Base-by-base conservation (phyloP, 495 filamentous ascomycete genomes). In the Diplogelasinospora grovesii region DNA sequence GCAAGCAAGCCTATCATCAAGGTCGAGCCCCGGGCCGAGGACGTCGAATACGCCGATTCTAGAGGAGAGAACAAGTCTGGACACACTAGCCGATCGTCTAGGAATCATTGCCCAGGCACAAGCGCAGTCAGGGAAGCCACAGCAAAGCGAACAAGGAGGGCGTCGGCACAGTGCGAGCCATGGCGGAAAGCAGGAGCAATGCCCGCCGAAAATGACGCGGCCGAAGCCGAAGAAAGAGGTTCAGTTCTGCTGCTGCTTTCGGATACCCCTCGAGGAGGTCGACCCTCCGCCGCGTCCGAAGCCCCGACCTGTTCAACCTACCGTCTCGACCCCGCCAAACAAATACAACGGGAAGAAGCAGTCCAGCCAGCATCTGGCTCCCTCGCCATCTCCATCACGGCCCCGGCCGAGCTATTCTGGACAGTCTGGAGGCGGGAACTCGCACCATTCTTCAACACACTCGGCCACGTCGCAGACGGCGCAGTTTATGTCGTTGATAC, bases 41-140 rank as follows among this genome's bases (percentile, higher is more conserved):
- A 37, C 50, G 27, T 48, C 54, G 16, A 40, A 50, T 9, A 60
- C 50, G 9, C 56, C 61, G 0, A 64, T 68, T 5, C 44, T 77
- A 18, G 69, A 79, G 50, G 65, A 77, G 37, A 71, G 83, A 39
- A 78, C 75, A 26, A 95, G 88, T 54, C 73, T 94, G 31, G 89
- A 95, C 59, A 92, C 86, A 0, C 64, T 93, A 26, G 74, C 89
- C 39, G 85, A 85, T 28, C 74, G 84, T 24, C 61, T 94, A 7
- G 89, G 88, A 2, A 70, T 95, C 4, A 66, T 81, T 5, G 47
- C 50, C 36, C 21, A 15, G 3, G 3, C 21, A 10, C 42, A 60
- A 29, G 56, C 52, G 3, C 50, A 55, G 23, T 57, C 57, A 10
- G 51, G 52, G 27, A 59, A 56, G 36, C 43, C 51, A n/a, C 21